These are phyloP conservation scores for Butyriboletus loyo DNA, from an alignment of 768 basidiomycete species.

Conservation along the genomic window DNA sequence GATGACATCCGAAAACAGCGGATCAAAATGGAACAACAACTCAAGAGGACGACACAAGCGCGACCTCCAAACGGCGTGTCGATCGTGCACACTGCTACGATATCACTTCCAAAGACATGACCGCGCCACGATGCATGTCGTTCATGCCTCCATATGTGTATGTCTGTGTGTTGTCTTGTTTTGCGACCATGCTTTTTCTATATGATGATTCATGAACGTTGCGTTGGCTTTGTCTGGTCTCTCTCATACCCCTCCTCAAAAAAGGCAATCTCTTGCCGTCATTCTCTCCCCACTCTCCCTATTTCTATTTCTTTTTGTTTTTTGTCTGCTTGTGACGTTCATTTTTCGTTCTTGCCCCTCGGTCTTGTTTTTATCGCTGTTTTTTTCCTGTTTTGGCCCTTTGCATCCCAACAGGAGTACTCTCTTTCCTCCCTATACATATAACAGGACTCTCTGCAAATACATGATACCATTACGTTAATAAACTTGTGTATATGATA, in stretches of 20 bases:
- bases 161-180: conserved; percentile 1
- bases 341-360: neutral
- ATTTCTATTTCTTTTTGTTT: neutral
- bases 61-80: conserved; percentile 31
- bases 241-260: neutral
- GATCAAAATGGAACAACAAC: conserved; percentile 69
- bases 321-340: neutral
- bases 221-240: neutral
- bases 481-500: conserved; percentile 18
- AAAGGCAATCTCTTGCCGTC: neutral
- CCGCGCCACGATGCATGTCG: neutral
- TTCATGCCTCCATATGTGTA: neutral
- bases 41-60: conserved; percentile 54
- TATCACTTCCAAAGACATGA: conserved; percentile 30
- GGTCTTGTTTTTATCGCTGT: neutral
- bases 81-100: conserved; percentile 24
- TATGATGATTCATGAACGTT: conserved; percentile 4
- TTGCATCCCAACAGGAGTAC: conserved; percentile 17
- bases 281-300: neutral
- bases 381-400: neutral
- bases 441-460: neutral
- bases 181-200: conserved; percentile 7
- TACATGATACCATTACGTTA: conserved; percentile 17
- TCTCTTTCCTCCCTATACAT: neutral
- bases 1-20: conserved; percentile 77